A percentile compares a stretch with the other conserved stretches of the same genome.
Evolutionary conservation across 2,329 filamentous ascomycete species (phyloP).

Genomic region (Paramyrothecium roridum): DNA sequence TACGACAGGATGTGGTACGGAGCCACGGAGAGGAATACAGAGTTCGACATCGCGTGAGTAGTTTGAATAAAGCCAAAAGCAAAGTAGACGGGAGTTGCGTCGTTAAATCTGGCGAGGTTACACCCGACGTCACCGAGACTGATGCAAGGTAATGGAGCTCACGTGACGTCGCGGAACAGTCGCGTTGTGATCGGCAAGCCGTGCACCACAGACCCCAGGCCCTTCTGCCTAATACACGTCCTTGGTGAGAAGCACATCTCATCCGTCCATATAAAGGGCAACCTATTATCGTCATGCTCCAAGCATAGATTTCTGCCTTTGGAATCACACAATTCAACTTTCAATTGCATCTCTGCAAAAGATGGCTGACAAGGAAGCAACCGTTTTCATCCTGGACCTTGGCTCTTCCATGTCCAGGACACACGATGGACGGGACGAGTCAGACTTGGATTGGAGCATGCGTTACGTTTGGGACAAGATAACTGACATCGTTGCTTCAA

Average conservation of each 20-base stretch:
- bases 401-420: slow-evolving; percentile 78
- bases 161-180: slow-evolving; percentile 26
- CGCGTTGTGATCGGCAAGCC: slow-evolving; percentile 13
- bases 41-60: slow-evolving; percentile 38
- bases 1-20: slow-evolving; percentile 78
- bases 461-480: slow-evolving; percentile 93
- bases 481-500: slow-evolving; percentile 65
- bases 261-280: neutral
- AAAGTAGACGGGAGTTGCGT: no score
- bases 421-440: slow-evolving; percentile 67
- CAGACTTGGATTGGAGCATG: slow-evolving; percentile 86
- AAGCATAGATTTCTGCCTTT: no score
- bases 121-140: neutral
- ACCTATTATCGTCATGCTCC: neutral
- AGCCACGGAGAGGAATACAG: slow-evolving; percentile 59
- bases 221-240: slow-evolving; percentile 22
- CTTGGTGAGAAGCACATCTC: slow-evolving; percentile 8
- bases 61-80: slow-evolving; percentile 2
- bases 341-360: slow-evolving; percentile 10
- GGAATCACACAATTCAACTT: no score
- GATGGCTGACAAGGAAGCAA: slow-evolving; percentile 94
- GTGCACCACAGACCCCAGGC: neutral
- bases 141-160: slow-evolving; percentile 7
- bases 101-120: neutral
- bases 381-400: slow-evolving; percentile 86